A percentile compares a stretch with the other conserved stretches of the same genome.
These are phyloP conservation scores for Cornus kousa DNA, from an alignment of 148 eudicot species.

Conservation along the genomic window DNA sequence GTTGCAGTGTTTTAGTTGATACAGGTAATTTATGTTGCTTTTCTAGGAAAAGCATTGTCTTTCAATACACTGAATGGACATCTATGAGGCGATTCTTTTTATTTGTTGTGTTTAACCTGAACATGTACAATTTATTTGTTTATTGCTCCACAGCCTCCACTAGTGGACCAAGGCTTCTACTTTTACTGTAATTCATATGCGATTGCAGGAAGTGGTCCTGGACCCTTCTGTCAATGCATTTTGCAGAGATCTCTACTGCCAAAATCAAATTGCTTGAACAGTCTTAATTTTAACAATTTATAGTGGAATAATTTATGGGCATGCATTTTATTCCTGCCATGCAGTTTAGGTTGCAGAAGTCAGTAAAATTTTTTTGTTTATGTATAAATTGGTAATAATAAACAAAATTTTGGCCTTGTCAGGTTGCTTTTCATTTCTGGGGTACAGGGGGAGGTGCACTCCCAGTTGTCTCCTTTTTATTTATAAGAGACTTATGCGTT, in stretches of 20 bases:
- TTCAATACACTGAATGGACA: not conserved
- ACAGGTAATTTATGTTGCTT: not conserved
- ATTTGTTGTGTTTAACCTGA: not conserved
- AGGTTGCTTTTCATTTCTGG: conserved; percentile 96
- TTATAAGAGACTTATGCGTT: conserved; percentile 75
- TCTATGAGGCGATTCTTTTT: not conserved
- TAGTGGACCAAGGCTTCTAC: not conserved
- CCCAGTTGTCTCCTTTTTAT: conserved; percentile 74
- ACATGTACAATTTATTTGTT: not conserved
- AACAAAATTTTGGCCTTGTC: conserved; percentile 25
- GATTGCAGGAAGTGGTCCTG: not conserved
- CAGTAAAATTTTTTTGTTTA: not conserved
- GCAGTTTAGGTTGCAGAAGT: not conserved
- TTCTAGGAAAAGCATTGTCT: not conserved
- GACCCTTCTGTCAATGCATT: not conserved
- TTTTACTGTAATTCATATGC: not conserved
- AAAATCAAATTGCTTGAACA: not conserved
- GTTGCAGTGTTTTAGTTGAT: not conserved
- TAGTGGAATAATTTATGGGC: too few relatives aligned
- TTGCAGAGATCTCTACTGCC: not conserved
- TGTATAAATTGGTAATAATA: not conserved
- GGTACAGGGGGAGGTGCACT: conserved; percentile 87
- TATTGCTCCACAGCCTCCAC: too few relatives aligned
- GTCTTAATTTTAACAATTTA: too few relatives aligned
- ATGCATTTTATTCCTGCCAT: not conserved